Base-by-base conservation (phyloP, 2,329 filamentous ascomycete species). In the Aureobasidium vineae region DNA sequence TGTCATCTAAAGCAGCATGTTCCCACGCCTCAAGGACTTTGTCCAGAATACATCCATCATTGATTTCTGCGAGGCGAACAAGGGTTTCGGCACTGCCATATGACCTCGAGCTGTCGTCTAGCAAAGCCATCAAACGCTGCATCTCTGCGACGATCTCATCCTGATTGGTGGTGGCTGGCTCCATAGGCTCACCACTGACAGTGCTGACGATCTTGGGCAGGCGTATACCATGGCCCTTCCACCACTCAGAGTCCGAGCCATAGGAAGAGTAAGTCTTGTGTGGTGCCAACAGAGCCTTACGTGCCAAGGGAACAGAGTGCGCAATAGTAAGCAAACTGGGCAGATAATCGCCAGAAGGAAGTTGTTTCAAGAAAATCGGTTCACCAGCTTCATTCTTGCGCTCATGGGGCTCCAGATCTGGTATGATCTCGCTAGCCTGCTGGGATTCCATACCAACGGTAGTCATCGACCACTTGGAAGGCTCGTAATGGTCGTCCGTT, bases 61-160 rank as follows among this genome's bases (percentile, higher is more conserved):
- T 28, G 26, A 4, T 13, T 6, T 21, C 41, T 19, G 72, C 75
- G 38, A 81, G 79, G 10, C 83, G 71, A 45, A 79, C 75, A 47
- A 88, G 75, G 1, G 79, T 78, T 69, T 84, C 83, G 6, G 79
- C 77, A 68, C 83, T 87, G 5, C 83, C 86, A 73, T 88, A 88
- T 1, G 84, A 81, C 66, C 86, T 81, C 50, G 83, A 76, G 4
- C 85, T 86, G 5, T 74, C 75, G 70, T 87, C 84, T 56, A 88
- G 74, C 65, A 88, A 86, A 5, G 86, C 85, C 79, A 88, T 85
- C 54, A 88, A 71, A 15, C 86, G 81, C 72, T 89, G 86, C 41
- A 81, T 77, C 74, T 88, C 86, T 56, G 82, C 76, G 11, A 88
- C 74, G 21, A 87, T 75, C 2, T 80, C 78, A 50, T 83, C 79